phyloP scores from a whole-genome alignment of 1,139 yeast genomes.

The Zygoascus sp. region DNA sequence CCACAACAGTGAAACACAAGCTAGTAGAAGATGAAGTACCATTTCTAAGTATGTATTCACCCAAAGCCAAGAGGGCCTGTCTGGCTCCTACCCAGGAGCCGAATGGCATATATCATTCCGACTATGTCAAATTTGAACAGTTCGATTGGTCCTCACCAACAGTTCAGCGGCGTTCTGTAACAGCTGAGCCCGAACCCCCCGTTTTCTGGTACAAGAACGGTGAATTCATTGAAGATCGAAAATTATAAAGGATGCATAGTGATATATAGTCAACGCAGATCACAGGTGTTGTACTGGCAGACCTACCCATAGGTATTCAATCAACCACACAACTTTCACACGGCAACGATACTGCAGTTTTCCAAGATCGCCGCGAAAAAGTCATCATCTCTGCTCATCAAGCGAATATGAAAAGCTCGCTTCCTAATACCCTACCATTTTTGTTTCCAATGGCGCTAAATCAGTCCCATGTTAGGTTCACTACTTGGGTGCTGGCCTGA shows the following conservation, averaged over 20 bases:
- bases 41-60: not conserved
- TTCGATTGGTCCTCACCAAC: not conserved
- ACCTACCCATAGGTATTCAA: no score
- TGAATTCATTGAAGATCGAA: not conserved
- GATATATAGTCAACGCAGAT: no score
- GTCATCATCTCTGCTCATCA: no score
- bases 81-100: not conserved
- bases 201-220: constrained; percentile 1
- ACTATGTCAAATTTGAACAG: not conserved
- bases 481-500: not conserved
- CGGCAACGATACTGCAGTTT: no score
- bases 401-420: no score
- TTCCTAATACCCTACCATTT: no score
- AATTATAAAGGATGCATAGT: not conserved
- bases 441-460: no score
- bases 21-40: not conserved
- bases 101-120: not conserved
- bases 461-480: no score
- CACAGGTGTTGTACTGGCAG: no score
- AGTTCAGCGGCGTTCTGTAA: not conserved
- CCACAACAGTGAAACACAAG: no score
- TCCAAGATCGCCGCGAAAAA: no score
- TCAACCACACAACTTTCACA: no score
- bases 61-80: not conserved
- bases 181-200: not conserved